These are phyloP conservation scores for Chlamydomonas asymmetrica DNA, from an alignment of 139 green algal genomes.

Conservation along the genomic window DNA sequence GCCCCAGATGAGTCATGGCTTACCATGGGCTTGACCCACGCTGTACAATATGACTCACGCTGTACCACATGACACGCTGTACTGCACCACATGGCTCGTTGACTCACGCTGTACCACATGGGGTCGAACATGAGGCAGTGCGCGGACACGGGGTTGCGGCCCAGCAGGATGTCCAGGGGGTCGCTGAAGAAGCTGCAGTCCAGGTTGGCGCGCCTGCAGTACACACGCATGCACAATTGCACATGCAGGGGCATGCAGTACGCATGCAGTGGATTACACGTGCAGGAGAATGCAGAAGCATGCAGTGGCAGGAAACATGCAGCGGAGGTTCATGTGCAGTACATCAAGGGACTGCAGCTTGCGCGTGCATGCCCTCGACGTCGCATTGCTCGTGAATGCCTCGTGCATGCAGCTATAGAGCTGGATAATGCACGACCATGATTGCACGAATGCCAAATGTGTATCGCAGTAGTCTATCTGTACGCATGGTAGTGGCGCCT, in stretches of 20 bases:
- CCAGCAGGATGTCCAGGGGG: conserved; percentile 48
- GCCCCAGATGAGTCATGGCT: too few species aligned
- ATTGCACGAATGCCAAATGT: too few species aligned
- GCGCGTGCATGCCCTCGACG: too few species aligned
- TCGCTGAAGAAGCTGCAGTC: conserved; percentile 69
- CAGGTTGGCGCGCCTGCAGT: conserved; percentile 59
- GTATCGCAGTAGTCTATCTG: too few species aligned
- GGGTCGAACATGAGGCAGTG: conserved; percentile 75
- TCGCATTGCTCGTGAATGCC: too few species aligned
- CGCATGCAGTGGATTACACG: not conserved
- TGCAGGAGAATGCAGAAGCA: too few species aligned
- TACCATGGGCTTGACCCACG: not conserved
- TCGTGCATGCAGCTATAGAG: too few species aligned
- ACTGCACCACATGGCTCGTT: not conserved
- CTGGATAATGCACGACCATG: too few species aligned
- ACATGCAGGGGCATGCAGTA: not conserved
- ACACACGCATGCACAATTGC: not conserved
- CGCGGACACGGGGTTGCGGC: conserved; percentile 49
- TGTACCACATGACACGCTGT: conserved; percentile 52
- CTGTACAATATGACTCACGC: conserved; percentile 5
- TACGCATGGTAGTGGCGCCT: too few species aligned
- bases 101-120: conserved; percentile 67
- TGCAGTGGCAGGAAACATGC: too few species aligned
- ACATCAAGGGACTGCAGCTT: too few species aligned
- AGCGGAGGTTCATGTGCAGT: too few species aligned